Conservation (phyloP, 2,329 filamentous ascomycete genomes). For the Eutypella sp. region DNA sequence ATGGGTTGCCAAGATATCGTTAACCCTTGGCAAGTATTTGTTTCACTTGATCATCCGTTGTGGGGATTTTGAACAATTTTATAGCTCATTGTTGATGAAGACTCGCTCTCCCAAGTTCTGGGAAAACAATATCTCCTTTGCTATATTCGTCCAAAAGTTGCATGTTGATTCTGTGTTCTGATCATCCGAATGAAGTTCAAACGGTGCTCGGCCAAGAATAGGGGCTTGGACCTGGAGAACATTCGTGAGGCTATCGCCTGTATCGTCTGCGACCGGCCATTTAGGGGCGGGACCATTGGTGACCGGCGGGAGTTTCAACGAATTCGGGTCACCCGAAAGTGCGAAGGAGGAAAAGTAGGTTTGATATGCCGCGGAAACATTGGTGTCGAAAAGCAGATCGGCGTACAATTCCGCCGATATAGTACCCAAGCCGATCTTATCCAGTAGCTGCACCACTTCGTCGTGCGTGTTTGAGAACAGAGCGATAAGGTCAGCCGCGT, state of each 20-base stretch:
- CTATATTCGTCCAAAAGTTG: slow-evolving; percentile 1
- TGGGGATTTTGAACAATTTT: too few relatives aligned
- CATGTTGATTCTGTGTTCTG: neutral
- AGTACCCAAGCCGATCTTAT: neutral
- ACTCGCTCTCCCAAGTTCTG: too few relatives aligned
- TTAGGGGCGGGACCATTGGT: too few relatives aligned
- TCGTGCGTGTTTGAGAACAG: slow-evolving; percentile 2
- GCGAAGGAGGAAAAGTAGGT: slow-evolving; percentile 2
- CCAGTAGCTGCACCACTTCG: neutral
- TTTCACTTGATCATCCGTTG: too few relatives aligned
- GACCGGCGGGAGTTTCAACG: too few relatives aligned
- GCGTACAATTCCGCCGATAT: neutral
- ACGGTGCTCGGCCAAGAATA: too few relatives aligned
- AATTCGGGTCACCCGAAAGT: slow-evolving; percentile 2
- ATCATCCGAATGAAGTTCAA: neutral
- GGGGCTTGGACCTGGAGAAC: neutral
- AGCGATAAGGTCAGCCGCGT: slow-evolving; percentile 4
- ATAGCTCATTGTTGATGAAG: neutral
- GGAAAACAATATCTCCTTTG: neutral
- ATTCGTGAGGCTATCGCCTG: neutral
- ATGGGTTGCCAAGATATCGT: too few relatives aligned
- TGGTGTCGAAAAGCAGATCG: neutral
- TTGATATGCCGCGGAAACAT: neutral
- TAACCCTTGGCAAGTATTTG: too few relatives aligned
- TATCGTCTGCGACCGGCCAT: neutral